Evolutionary conservation across 345 rosid genomes (phyloP).

Genomic region (Trapa bicornis): DNA sequence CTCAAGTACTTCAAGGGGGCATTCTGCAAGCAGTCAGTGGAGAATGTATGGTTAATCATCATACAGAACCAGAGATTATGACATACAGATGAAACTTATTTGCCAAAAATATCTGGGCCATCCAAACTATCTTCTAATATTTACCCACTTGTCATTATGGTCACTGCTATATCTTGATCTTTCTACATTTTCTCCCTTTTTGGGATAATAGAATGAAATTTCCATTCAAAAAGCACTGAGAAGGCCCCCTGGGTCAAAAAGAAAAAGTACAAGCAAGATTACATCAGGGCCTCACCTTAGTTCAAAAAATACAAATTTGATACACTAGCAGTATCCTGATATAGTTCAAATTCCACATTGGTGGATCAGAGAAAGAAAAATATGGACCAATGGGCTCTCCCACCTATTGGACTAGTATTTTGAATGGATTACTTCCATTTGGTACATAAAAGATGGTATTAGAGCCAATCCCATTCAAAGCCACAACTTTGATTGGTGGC

Average conservation of each 20-base stretch:
- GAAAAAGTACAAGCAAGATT: neutral
- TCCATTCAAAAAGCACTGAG: neutral
- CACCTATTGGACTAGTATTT: too few species aligned
- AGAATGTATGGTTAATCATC: neutral
- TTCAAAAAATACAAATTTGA: too few species aligned
- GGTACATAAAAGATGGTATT: too few species aligned
- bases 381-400: too few species aligned
- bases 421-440: too few species aligned
- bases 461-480: too few species aligned
- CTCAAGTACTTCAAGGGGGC: conserved; percentile 70
- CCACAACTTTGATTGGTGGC: too few species aligned
- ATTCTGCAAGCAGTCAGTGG: conserved; percentile 36
- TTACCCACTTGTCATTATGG: neutral
- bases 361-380: too few species aligned
- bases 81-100: neutral
- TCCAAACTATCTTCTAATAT: neutral
- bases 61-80: neutral
- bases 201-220: neutral
- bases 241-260: neutral
- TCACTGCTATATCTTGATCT: neutral
- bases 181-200: neutral
- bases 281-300: too few species aligned
- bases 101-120: neutral
- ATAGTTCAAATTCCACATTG: too few species aligned
- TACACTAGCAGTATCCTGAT: too few species aligned